Percentiles rank a stretch among this genome's conserved stretches.
Conservation (phyloP, 345 rosid genomes). For the Corymbia maculata region DNA sequence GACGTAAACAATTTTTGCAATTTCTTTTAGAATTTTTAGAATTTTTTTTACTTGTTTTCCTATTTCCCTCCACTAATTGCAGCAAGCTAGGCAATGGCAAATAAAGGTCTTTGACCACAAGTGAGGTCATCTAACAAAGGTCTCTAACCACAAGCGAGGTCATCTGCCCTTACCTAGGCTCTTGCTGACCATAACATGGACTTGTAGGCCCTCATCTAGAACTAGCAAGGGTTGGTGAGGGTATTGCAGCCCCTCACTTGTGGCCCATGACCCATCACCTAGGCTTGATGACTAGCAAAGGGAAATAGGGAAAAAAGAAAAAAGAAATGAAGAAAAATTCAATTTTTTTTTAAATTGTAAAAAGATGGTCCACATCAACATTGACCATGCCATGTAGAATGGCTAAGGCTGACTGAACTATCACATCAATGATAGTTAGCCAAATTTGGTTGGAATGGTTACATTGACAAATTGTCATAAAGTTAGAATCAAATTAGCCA, state of each 20-base stretch:
- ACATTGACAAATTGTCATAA: neutral
- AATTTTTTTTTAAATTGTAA: neutral
- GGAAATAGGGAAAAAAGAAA: neutral
- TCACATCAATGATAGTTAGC: neutral
- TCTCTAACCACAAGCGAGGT: too few relatives aligned
- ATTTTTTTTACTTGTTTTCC: neutral
- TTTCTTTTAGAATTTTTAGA: neutral
- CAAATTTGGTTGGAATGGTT: neutral
- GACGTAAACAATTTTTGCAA: neutral
- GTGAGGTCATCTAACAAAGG: neutral
- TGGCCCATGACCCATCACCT: too few relatives aligned
- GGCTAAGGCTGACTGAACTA: neutral
- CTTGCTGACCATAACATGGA: neutral
- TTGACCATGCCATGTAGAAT: neutral
- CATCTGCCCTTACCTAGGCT: too few relatives aligned
- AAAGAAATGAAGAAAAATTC: neutral
- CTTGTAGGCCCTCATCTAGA: neutral
- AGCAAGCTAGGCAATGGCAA: rapidly evolving
- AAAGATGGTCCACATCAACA: neutral
- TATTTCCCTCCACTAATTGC: rapidly evolving
- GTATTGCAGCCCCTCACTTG: neutral
- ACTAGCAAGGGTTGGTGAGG: rapidly evolving
- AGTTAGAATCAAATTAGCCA: neutral
- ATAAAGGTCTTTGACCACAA: neutral
- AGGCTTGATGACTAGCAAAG: rapidly evolving